A percentile compares a stretch with the other conserved stretches of the same genome.
Evolutionary conservation across 768 basidiomycete species (phyloP).

Genomic region (Mycena epipterygia): DNA sequence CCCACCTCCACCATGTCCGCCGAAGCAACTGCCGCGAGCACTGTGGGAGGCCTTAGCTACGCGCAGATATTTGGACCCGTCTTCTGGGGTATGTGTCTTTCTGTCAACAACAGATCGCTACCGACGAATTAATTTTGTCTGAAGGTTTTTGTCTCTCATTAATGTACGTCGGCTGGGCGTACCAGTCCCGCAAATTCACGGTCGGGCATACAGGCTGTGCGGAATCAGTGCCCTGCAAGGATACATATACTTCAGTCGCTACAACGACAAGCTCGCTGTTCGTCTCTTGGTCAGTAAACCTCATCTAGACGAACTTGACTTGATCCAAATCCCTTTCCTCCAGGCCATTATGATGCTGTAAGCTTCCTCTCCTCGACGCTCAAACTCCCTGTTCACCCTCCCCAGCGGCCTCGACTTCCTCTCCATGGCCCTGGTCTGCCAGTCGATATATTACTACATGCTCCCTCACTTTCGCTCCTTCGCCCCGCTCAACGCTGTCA

Average conservation of each 20-base stretch:
- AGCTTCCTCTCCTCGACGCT: background rate
- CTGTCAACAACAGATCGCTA: background rate
- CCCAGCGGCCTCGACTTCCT: conserved; percentile 51
- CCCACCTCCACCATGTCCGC: conserved; percentile 11
- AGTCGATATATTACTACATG: conserved; percentile 61
- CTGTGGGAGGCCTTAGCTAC: background rate
- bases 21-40: background rate
- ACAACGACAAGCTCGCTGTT: conserved; percentile 31
- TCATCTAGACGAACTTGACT: too few species aligned
- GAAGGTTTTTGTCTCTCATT: background rate
- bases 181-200: background rate
- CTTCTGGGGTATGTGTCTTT: conserved; percentile 25
- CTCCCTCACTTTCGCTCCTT: conserved; percentile 60
- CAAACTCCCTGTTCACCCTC: background rate
- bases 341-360: conserved; percentile 34
- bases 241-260: conserved; percentile 33
- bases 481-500: conserved; percentile 51
- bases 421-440: conserved; percentile 56
- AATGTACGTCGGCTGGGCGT: background rate
- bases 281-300: conserved; percentile 16
- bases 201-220: conserved; percentile 5
- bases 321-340: too few species aligned
- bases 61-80: conserved; percentile 32
- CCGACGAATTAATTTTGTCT: background rate
- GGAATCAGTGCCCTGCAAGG: conserved; percentile 30